Conservation (phyloP, 176 grass and related monocot species). For the Juncus effusus region DNA sequence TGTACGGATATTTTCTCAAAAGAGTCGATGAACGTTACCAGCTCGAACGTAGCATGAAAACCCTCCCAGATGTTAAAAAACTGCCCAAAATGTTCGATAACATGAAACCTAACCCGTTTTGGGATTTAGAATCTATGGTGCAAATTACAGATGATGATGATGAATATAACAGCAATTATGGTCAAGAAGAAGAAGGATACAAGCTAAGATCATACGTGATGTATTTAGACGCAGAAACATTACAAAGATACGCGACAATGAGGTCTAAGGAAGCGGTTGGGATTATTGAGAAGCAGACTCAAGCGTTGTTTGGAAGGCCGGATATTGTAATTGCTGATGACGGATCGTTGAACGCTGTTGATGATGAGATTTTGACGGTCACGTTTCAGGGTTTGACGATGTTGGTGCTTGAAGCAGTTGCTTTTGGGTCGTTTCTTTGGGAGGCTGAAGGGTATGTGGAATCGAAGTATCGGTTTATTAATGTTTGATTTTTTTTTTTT, state of each 20-base stretch:
- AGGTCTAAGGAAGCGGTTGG: constrained; percentile 79
- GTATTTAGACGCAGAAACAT: constrained; percentile 59
- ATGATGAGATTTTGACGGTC: constrained; percentile 65
- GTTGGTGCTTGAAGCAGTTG: constrained; percentile 73
- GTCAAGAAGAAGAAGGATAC: constrained; percentile 49
- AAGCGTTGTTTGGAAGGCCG: constrained; percentile 81
- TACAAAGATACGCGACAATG: constrained; percentile 86
- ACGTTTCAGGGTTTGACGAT: constrained; percentile 74
- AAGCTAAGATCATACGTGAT: constrained; percentile 79
- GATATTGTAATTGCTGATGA: constrained; percentile 78
- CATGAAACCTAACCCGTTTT: constrained; percentile 73
- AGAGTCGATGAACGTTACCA: constrained; percentile 89
- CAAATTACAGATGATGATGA: constrained; percentile 63
- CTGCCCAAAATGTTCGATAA: constrained; percentile 57
- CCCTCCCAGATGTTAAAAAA: constrained; percentile 47
- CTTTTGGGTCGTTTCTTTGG: constrained; percentile 90
- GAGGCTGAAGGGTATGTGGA: constrained; percentile 90
- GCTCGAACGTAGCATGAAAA: constrained; percentile 91
- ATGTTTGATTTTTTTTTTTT: constrained; percentile 40
- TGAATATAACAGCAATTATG: constrained; percentile 37
- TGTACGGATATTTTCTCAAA: constrained; percentile 99
- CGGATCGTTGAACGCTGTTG: constrained; percentile 59
- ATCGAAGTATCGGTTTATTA: constrained; percentile 87
- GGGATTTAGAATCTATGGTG: constrained; percentile 89
- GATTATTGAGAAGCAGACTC: constrained; percentile 95